phyloP scores from a whole-genome alignment of 805 yeast species.

The Metschnikowia amazonensis region DNA sequence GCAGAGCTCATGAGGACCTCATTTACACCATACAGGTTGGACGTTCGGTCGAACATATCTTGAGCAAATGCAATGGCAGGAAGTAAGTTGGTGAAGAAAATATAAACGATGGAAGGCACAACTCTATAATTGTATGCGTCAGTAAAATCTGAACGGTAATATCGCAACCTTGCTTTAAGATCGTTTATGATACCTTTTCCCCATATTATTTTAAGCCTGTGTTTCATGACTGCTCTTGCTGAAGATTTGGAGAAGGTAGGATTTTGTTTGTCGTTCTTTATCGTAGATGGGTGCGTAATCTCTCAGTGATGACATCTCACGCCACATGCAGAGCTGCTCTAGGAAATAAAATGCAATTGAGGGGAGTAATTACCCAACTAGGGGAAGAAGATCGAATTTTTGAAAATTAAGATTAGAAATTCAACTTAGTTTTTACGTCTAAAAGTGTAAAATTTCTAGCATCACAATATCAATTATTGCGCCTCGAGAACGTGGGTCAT shows the following conservation, averaged over 20 bases:
- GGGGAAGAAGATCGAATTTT: background rate
- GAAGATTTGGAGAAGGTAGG: background rate
- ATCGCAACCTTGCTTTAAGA: constrained; percentile 53
- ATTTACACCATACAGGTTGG: constrained; percentile 84
- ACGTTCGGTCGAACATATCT: constrained; percentile 91
- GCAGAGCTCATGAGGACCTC: constrained; percentile 84
- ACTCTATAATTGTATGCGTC: constrained; percentile 87
- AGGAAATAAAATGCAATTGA: background rate
- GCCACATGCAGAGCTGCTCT: background rate
- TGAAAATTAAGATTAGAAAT: too few species aligned
- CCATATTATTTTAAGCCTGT: constrained; percentile 6
- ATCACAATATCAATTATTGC: background rate
- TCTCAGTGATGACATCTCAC: background rate
- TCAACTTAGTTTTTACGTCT: background rate
- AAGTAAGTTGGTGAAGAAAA: constrained; percentile 83
- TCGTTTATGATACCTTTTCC: constrained; percentile 56
- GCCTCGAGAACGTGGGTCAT: background rate
- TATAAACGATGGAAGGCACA: constrained; percentile 75
- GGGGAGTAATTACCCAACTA: background rate
- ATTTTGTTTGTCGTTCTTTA: background rate
- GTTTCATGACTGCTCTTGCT: background rate
- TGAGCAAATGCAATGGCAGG: constrained; percentile 97
- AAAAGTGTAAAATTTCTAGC: background rate
- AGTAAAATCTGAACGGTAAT: constrained; percentile 69
- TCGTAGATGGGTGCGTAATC: background rate